Evolutionary conservation across 2,329 filamentous ascomycete species (phyloP).

Genomic region (Sclerotinia trifoliorum): DNA sequence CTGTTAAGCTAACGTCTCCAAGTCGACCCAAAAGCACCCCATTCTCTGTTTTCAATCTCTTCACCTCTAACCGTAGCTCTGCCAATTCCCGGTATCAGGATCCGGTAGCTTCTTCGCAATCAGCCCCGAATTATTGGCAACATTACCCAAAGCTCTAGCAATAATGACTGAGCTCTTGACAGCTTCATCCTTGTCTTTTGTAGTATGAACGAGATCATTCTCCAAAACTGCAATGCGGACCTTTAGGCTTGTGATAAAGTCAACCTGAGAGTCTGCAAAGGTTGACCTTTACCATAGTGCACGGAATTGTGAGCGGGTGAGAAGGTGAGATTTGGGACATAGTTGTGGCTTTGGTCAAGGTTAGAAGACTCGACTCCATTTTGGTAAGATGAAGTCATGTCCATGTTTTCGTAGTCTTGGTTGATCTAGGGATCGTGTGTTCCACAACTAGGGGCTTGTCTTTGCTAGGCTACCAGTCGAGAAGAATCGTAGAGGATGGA

Average conservation of each 20-base stretch:
- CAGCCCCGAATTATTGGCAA: neutral
- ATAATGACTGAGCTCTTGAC: constrained; percentile 27
- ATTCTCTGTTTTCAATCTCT: constrained; percentile 30
- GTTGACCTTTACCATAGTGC: constrained; percentile 69
- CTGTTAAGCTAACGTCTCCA: neutral
- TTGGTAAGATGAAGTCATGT: neutral
- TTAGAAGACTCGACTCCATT: neutral
- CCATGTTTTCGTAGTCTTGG: neutral
- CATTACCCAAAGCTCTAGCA: constrained; percentile 16
- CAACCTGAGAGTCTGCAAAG: constrained; percentile 38
- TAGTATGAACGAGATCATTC: constrained; percentile 30
- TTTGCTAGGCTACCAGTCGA: neutral
- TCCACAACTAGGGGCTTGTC: neutral
- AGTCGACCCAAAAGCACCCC: constrained; percentile 15
- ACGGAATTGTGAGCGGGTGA: neutral
- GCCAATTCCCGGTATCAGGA: constrained; percentile 18
- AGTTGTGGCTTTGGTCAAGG: neutral
- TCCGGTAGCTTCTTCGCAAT: neutral
- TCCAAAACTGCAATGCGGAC: constrained; percentile 33
- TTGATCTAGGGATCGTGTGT: neutral
- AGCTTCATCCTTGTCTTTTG: constrained; percentile 27
- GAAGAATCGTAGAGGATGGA: neutral
- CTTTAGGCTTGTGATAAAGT: constrained; percentile 24
- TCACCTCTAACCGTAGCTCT: constrained; percentile 28
- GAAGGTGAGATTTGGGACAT: neutral